These are phyloP conservation scores for Cystobasidium onofrii DNA, from an alignment of 768 basidiomycete genomes.

Conservation along the genomic window DNA sequence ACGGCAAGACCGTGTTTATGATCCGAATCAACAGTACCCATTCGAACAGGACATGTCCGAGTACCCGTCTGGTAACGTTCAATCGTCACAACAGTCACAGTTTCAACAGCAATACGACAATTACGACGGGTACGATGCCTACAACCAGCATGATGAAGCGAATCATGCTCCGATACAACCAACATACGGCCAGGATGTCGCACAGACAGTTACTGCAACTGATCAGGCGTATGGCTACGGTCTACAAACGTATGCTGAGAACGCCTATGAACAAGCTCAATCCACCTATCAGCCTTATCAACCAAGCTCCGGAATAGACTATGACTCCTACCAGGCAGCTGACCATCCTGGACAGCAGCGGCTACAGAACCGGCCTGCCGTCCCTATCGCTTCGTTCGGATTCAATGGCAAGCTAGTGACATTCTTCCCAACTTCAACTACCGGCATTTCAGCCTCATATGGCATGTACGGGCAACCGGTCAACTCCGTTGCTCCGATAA, in stretches of 20 bases:
- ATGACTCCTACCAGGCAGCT: neutral
- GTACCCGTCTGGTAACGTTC: neutral
- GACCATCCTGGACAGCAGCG: neutral
- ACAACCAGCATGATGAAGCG: neutral
- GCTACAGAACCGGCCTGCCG: constrained; percentile 5
- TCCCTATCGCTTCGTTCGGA: constrained; percentile 76
- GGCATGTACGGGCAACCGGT: constrained; percentile 70
- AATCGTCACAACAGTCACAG: neutral
- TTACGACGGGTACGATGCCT: neutral
- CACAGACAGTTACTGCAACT: neutral
- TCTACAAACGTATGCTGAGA: neutral
- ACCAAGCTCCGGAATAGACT: neutral
- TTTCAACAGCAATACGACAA: neutral
- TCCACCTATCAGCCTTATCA: neutral
- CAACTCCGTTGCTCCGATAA: constrained; percentile 50
- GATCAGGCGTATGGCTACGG: neutral
- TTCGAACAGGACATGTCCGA: no score
- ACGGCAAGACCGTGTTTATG: neutral
- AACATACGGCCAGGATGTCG: neutral
- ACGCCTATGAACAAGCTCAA: neutral
- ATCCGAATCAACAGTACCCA: neutral
- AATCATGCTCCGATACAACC: no score
- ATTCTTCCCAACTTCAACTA: constrained; percentile 56
- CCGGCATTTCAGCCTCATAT: constrained; percentile 54
- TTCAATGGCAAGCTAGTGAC: constrained; percentile 86